Conservation (phyloP, 2,329 filamentous ascomycete genomes). For the Arachnopeziza araneosa region DNA sequence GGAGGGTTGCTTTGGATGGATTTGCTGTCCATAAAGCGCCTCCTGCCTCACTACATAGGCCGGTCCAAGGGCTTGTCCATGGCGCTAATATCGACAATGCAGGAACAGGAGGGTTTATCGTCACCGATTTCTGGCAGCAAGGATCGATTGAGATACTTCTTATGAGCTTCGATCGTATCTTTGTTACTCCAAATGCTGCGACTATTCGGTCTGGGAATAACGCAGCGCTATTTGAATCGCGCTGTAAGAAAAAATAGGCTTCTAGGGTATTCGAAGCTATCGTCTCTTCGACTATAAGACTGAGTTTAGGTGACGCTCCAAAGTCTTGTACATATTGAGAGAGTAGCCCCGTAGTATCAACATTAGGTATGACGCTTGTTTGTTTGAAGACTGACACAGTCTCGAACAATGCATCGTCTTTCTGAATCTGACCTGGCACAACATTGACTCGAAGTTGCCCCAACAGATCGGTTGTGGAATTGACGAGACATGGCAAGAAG, state of each 20-base stretch:
- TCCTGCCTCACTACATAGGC: not conserved
- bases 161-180: not conserved
- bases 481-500: not conserved
- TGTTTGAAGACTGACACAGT: not conserved
- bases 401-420: not conserved
- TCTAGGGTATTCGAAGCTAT: not conserved
- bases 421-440: not conserved
- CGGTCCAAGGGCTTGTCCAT: not conserved
- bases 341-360: not conserved
- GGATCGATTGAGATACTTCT: too few relatives aligned
- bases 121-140: not conserved
- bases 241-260: not conserved
- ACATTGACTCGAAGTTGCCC: not conserved
- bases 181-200: not conserved
- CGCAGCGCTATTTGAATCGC: not conserved
- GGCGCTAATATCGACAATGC: not conserved
- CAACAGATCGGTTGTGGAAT: not conserved
- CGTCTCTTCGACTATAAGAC: not conserved
- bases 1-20: not conserved
- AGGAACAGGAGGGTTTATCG: not conserved
- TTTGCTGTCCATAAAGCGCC: not conserved
- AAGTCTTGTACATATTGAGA: not conserved
- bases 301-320: not conserved
- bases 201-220: not conserved
- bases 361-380: too few relatives aligned